phyloP scores from a whole-genome alignment of 805 yeast genomes.

The Candida endomychidarum region DNA sequence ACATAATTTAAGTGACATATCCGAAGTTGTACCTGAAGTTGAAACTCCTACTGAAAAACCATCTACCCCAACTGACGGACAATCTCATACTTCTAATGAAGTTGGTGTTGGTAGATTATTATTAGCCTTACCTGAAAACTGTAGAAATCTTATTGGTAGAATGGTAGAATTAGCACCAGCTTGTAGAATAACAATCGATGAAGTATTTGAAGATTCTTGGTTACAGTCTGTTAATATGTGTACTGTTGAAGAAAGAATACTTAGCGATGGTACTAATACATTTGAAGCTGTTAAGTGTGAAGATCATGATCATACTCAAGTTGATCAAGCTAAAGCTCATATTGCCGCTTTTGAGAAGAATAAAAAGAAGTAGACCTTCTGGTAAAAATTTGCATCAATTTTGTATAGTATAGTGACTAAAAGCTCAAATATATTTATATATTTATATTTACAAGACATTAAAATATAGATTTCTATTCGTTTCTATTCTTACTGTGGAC shows the following conservation, averaged over 20 bases:
- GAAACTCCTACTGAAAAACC: conserved; percentile 1
- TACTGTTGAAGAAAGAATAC: conserved; percentile 46
- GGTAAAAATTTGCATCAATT: too few relatives aligned
- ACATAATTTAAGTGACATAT: conserved; percentile 17
- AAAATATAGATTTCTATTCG: background rate
- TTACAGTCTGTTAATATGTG: conserved; percentile 66
- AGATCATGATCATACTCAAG: conserved; percentile 82
- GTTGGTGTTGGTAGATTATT: conserved; percentile 72
- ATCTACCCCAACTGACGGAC: conserved; percentile 21
- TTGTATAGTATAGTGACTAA: background rate
- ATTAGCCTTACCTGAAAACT: conserved; percentile 68
- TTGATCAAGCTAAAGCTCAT: conserved; percentile 92
- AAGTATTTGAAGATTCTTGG: conserved; percentile 74
- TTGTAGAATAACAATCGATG: conserved; percentile 78
- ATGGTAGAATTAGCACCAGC: conserved; percentile 89
- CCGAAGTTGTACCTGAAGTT: conserved; percentile 10
- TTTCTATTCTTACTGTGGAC: background rate
- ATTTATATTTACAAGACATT: conserved; percentile 3
- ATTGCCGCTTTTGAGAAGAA: conserved; percentile 89
- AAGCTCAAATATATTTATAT: background rate
- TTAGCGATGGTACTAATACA: conserved; percentile 32
- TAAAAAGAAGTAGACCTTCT: conserved; percentile 64
- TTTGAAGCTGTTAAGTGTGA: conserved; percentile 43
- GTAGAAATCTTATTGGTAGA: conserved; percentile 63
- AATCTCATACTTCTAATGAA: conserved; percentile 60